phyloP scores from a whole-genome alignment of 257 asterid genomes.

The Marsdenia floribunda region DNA sequence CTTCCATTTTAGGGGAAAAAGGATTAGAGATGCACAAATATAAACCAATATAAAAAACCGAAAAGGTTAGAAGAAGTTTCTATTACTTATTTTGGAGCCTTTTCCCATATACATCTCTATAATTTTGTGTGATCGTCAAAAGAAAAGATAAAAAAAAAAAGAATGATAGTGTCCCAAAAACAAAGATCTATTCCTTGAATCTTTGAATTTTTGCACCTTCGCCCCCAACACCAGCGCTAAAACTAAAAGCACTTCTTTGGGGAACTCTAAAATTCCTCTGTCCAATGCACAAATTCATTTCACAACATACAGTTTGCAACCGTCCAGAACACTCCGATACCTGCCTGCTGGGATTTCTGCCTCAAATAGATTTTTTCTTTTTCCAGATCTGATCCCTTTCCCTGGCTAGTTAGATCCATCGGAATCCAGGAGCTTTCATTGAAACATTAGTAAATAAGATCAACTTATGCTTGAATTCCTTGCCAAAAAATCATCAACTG shows the following conservation, averaged over 20 bases:
- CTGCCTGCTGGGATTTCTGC: not conserved
- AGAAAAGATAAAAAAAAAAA: not conserved
- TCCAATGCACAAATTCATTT: conserved; percentile 4
- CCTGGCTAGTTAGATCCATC: not conserved
- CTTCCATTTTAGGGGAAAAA: no score
- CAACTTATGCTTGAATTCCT: conserved; percentile 43
- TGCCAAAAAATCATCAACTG: conserved; percentile 79
- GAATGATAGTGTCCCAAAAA: conserved; percentile 10
- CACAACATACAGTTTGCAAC: conserved; percentile 18
- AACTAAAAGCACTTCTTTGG: conserved; percentile 7
- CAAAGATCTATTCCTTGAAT: conserved; percentile 1
- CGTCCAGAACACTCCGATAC: not conserved
- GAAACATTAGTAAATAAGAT: not conserved
- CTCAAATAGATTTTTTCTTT: not conserved
- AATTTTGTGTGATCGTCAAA: not conserved
- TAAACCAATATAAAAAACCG: no score
- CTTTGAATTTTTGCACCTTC: not conserved
- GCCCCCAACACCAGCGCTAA: not conserved
- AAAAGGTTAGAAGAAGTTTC: not conserved
- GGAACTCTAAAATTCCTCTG: not conserved
- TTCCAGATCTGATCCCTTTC: not conserved
- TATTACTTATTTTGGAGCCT: not conserved
- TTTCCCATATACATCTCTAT: conserved; percentile 6
- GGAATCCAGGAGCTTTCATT: not conserved
- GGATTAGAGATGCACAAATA: no score